Evolutionary conservation across 805 yeast species (phyloP), one percentile per base, ranked within the genome.

Genomic region (Suhomyces pyralidae): DNA sequence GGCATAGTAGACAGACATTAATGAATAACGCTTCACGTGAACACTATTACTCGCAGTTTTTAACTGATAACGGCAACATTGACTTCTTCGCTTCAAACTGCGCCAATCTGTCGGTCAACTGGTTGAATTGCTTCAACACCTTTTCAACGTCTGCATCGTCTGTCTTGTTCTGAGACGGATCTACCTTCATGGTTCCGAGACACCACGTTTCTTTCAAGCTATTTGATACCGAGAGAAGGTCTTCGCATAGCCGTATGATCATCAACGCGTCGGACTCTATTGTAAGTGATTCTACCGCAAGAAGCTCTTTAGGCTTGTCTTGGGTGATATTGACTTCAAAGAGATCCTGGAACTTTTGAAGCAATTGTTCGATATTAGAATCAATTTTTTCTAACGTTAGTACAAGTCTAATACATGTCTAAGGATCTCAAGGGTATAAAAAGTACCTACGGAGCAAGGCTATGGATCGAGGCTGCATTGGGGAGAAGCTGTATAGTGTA

Each of bases 121-220:
- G 55, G 52, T 70, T 70, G 58, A 74, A 74, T 57, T 71, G 67
- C 6, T 57, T 59, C 45, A 69, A 71, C 3, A 72, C 63, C 5
- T 64, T 50, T 14, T 70, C 65, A 20, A 45, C 51, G 10, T 50
- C 55, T 25, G 64, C 64, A 34, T 59, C 62, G 5, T 52, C 52
- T 28, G 59, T 46, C 12, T 51, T 51, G 10, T 55, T 56, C 8
- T 61, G 61, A 2, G 51, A 48, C 3, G 57, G 50, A 15, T 56
- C 48, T 12, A 71, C 74, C 40, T 79, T 79, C 50, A 81, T 67
- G 22, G 82, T 80, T 2, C 84, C 85, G 50, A 82, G 64, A 40
- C 81, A 77, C 86, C 86, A 82, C 3, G 79, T 73, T 61, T 82
- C 86, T 57, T 79, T 78, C 45, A 82, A 63, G 0, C 74, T 71